Conservation (phyloP, 1,139 yeast genomes). For the Yamadazyma diddensiae region DNA sequence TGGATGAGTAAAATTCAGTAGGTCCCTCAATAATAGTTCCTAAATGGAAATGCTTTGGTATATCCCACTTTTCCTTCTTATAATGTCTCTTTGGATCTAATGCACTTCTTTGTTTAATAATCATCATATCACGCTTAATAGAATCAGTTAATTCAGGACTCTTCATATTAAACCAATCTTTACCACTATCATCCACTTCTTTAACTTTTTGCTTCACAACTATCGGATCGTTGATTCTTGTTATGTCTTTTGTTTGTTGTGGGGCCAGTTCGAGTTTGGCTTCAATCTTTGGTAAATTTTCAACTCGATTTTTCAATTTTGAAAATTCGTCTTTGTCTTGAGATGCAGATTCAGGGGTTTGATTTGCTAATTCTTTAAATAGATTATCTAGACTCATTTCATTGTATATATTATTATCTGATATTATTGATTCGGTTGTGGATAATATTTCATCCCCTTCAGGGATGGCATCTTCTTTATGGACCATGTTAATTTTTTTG, state of each 20-base stretch:
- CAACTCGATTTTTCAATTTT: conserved; percentile 27
- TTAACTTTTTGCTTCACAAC: conserved; percentile 16
- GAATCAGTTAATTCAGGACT: conserved; percentile 74
- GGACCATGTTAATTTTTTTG: conserved; percentile 4
- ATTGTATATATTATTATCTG: conserved; percentile 8
- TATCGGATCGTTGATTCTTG: conserved; percentile 54
- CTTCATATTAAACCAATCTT: conserved; percentile 82
- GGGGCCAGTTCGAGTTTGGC: conserved; percentile 18
- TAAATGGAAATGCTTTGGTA: conserved; percentile 80
- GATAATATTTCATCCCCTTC: conserved; percentile 15
- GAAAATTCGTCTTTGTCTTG: conserved; percentile 24
- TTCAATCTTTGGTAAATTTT: conserved; percentile 36
- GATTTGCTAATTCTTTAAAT: conserved; percentile 28
- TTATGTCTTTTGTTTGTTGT: conserved; percentile 19
- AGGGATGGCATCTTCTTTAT: conserved; percentile 9
- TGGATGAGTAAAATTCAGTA: conserved; percentile 72
- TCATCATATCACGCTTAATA: conserved; percentile 70
- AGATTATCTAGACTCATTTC: conserved; percentile 27
- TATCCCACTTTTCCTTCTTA: conserved; percentile 79
- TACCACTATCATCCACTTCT: conserved; percentile 39
- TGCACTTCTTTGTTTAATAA: conserved; percentile 83
- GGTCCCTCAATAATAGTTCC: conserved; percentile 87
- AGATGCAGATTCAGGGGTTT: neutral
- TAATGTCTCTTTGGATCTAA: conserved; percentile 95
- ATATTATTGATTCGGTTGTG: conserved; percentile 12